Evolutionary conservation across 768 basidiomycete species (phyloP), one percentile per base, ranked within the genome.

Genomic region (Russula abietina): DNA sequence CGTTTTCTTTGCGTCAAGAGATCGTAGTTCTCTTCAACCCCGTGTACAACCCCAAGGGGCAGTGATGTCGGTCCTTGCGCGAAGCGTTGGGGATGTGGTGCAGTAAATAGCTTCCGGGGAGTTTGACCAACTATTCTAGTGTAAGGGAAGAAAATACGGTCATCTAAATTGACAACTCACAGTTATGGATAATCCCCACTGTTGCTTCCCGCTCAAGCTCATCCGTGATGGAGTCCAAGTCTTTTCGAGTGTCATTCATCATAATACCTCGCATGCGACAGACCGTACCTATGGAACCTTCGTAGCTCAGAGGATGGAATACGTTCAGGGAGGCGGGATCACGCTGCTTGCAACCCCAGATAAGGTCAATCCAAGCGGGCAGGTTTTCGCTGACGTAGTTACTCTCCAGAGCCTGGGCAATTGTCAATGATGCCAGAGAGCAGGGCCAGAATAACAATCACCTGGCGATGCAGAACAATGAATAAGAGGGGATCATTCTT

Each of bases 101-200:
- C 69, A 9, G 74, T 79, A 73, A 97, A 98, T 9, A 97, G 80
- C 70, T 92, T 93, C 30, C 86, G 80, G 11, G 94, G 94, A 0
- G 94, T 96, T 75, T 96, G 93, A 16, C 94, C 94, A 67, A 97
- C 90, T 92, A 66, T 51, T 38, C 16, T 43, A 8, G 39, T 46
- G 26, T 52, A 45, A 61, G 54, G 22, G 22, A 22, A 36, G 24
- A 50, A 28, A 28, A 28, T 22, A 24, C 45, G 30, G 8, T 36
- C 14, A 6, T 41, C 50, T 33, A n/a, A 33, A n/a, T 32, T 24
- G 11, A 24, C 16, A n/a, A 70, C 81, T 43, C 68, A 91, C 91
- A 98, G 65, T 96, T 96, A 73, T 96, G 93, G 54, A 97, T 95
- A 60, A 95, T 96, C 2, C 93, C 93, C 22, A 95, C 89, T 8